Percentiles rank a stretch among this genome's conserved stretches.
Evolutionary conservation across 2,329 filamentous ascomycete genomes (phyloP).

Genomic region (Penicillium vulpinum): DNA sequence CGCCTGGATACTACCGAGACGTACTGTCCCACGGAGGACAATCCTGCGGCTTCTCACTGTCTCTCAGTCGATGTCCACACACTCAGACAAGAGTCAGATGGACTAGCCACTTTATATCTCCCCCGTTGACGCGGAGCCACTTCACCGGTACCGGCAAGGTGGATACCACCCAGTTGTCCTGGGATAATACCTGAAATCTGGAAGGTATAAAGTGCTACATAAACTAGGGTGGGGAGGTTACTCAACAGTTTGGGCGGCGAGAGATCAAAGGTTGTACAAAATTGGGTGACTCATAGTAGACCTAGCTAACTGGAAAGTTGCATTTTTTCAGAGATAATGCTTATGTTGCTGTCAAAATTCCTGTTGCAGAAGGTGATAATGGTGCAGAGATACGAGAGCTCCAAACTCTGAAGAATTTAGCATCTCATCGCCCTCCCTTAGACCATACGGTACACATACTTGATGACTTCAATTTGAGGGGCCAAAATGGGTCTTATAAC

Average conservation of each 20-base stretch:
- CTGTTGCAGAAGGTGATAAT: constrained; percentile 15
- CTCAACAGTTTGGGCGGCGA: constrained; percentile 40
- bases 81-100: background rate
- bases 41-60: background rate
- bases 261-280: constrained; percentile 28
- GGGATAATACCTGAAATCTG: constrained; percentile 28
- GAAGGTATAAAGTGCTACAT: constrained; percentile 38
- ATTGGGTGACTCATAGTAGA: background rate
- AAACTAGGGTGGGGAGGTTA: too few relatives aligned
- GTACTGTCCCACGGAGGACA: background rate
- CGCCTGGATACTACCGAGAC: background rate
- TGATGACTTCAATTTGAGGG: constrained; percentile 40
- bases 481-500: constrained; percentile 49
- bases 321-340: constrained; percentile 12
- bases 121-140: constrained; percentile 23
- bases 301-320: constrained; percentile 16
- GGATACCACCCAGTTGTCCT: constrained; percentile 39
- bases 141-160: constrained; percentile 27
- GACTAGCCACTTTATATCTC: constrained; percentile 10
- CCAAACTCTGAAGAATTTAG: constrained; percentile 13
- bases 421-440: constrained; percentile 15
- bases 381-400: constrained; percentile 19
- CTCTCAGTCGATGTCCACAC: background rate
- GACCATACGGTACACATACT: constrained; percentile 38
- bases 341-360: constrained; percentile 31